A percentile compares a stretch with the other conserved stretches of the same genome.
These are phyloP conservation scores for Ophiocordyceps camponoti-rufipedis DNA, from an alignment of 2,329 filamentous ascomycete species.

Conservation along the genomic window DNA sequence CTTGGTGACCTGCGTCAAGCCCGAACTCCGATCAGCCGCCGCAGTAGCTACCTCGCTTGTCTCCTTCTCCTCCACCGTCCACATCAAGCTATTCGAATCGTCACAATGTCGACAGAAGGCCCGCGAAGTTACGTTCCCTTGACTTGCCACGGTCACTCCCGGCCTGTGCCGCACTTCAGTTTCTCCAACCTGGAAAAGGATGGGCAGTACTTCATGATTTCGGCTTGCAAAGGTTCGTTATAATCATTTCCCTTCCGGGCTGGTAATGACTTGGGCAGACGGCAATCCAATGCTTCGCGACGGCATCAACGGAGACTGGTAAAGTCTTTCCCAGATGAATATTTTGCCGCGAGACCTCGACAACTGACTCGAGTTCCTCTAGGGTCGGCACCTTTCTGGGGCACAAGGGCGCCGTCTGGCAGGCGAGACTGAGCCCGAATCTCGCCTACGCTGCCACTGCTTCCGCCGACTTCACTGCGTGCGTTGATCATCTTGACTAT, in stretches of 20 bases:
- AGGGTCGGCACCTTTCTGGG: slow-evolving; percentile 98
- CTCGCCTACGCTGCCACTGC: slow-evolving; percentile 79
- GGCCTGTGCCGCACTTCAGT: slow-evolving; percentile 77
- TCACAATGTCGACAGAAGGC: slow-evolving; percentile 15
- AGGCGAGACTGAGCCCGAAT: slow-evolving; percentile 77
- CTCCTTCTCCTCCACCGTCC: neutral
- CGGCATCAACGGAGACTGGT: slow-evolving; percentile 89
- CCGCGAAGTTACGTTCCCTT: slow-evolving; percentile 57
- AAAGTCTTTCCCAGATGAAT: slow-evolving; percentile 4
- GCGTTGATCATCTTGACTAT: slow-evolving; percentile 15
- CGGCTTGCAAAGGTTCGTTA: slow-evolving; percentile 58
- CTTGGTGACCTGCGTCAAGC: too few species aligned
- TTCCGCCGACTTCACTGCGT: slow-evolving; percentile 91
- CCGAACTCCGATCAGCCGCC: neutral
- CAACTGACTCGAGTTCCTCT: slow-evolving; percentile 1
- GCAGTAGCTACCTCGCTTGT: neutral
- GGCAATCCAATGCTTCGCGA: slow-evolving; percentile 97
- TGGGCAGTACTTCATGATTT: slow-evolving; percentile 80
- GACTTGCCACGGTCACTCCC: slow-evolving; percentile 87
- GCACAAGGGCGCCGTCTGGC: slow-evolving; percentile 97
- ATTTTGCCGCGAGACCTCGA: neutral
- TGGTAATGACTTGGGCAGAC: slow-evolving; percentile 35
- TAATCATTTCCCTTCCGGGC: too few species aligned
- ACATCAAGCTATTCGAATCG: neutral
- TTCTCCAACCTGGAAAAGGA: slow-evolving; percentile 75